Percentiles rank a stretch among this genome's conserved stretches.
Conservation (phyloP, 140 eudicot genomes). For the Cichorium intybus region DNA sequence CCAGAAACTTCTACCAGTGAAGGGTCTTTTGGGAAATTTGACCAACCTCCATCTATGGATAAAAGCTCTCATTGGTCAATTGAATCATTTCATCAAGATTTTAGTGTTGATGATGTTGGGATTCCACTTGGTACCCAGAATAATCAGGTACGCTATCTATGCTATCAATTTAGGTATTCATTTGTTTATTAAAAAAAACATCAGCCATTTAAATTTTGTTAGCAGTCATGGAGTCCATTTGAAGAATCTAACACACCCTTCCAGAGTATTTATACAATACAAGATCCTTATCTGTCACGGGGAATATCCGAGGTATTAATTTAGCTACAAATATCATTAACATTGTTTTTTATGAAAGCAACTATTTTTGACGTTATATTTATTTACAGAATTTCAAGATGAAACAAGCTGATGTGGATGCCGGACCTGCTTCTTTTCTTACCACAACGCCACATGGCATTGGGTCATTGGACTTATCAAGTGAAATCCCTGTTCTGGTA, state of each 20-base stretch:
- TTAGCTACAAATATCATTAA: not conserved
- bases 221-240: conserved; percentile 74
- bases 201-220: not conserved
- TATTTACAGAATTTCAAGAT: conserved; percentile 19
- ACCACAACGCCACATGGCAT: conserved; percentile 24
- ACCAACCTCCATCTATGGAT: conserved; percentile 17
- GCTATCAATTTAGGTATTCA: not conserved
- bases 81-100: conserved; percentile 38
- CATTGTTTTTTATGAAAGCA: not conserved
- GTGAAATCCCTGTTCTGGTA: conserved; percentile 30
- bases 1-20: conserved; percentile 22
- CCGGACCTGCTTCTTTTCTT: conserved; percentile 21
- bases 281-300: conserved; percentile 31
- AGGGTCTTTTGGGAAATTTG: conserved; percentile 17
- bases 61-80: conserved; percentile 42
- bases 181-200: not conserved
- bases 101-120: conserved; percentile 39
- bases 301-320: conserved; percentile 45
- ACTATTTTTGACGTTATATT: conserved; percentile 11
- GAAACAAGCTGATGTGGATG: conserved; percentile 27
- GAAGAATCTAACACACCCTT: conserved; percentile 36
- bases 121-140: conserved; percentile 27
- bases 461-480: conserved; percentile 20
- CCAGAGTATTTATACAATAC: conserved; percentile 21
- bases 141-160: conserved; percentile 41